Base-by-base conservation (phyloP, 768 basidiomycete genomes). In the Roridomyces roridus region DNA sequence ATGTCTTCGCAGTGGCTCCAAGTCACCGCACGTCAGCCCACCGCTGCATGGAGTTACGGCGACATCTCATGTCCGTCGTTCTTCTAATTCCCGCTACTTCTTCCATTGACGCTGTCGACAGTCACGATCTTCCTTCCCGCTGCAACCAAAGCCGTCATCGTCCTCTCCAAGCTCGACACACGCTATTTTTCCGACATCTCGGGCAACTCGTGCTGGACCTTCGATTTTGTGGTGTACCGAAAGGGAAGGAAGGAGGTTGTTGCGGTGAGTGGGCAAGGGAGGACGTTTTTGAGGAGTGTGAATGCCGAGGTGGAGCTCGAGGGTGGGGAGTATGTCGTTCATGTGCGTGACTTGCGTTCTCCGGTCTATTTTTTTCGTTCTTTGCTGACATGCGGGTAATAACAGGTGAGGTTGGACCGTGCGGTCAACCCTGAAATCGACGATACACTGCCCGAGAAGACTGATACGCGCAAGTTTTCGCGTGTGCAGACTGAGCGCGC, bases 11-110 rank as follows among this genome's bases (percentile, higher is more conserved):
- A 80, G 41, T 83, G 81, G 82, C 69, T 83, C 5, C 72, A 77
- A 34, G 78, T 81, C 20, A 72, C 68, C 7, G 63, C 67, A 7
- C 72, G 74, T n/a, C 73, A 78, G 8, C 70, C 79, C 26, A 74
- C 78, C 12, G 71, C 77, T 34, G 81, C 82, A 0, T 85, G 82
- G 81, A 75, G 76, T 4, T 82, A 74, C 46, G 83, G 83, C 17
- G 83, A 86, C 55, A 73, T 85, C 9, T 78, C 81, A 10, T 85
- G 83, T 84, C 56, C 40, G 82, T 71, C n/a, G n/a, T n/a, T 25
- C n/a, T n/a, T n/a, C n/a, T n/a, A n/a, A n/a, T 26, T 15, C 29
- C 23, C 37, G 28, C 50, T 20, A 20, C 12, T 18, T 5, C 17
- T 18, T 29, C 14, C 5, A 26, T 29, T n/a, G 15, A 48, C n/a